phyloP scores from a whole-genome alignment of 768 basidiomycete genomes.

The Leccinum variicolor region DNA sequence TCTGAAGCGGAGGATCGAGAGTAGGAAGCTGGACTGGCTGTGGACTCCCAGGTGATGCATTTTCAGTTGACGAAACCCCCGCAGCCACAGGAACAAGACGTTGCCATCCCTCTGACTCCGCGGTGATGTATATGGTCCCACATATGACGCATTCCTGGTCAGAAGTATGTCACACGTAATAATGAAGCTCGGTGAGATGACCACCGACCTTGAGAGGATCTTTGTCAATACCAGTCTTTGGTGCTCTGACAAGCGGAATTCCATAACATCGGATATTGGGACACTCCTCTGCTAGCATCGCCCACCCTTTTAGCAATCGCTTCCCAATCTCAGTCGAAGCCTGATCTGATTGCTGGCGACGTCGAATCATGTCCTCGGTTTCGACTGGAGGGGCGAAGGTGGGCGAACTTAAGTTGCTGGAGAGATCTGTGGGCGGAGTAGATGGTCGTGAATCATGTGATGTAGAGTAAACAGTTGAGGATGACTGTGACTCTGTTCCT shows the following conservation, averaged over 20 bases:
- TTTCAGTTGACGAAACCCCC: slow-evolving; percentile 2
- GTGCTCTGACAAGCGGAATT: slow-evolving; percentile 79
- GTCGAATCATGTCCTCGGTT: slow-evolving; percentile 58
- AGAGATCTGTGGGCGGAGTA: slow-evolving; percentile 77
- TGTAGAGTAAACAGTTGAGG: slow-evolving; percentile 44
- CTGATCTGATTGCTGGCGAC: slow-evolving; percentile 77
- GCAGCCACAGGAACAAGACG: slow-evolving; percentile 35
- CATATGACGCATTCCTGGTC: slow-evolving; percentile 78
- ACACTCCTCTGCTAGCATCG: slow-evolving; percentile 89
- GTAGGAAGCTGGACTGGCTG: slow-evolving; percentile 33
- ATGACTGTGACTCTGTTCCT: slow-evolving; percentile 30
- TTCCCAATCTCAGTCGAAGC: slow-evolving; percentile 81
- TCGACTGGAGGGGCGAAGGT: slow-evolving; percentile 62
- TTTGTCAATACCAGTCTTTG: slow-evolving; percentile 55
- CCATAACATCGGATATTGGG: slow-evolving; percentile 67
- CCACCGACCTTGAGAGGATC: slow-evolving; percentile 61
- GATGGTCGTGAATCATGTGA: slow-evolving; percentile 60
- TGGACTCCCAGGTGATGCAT: not conserved
- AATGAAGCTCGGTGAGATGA: slow-evolving; percentile 1
- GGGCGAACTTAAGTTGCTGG: slow-evolving; percentile 57
- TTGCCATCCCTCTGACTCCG: slow-evolving; percentile 52
- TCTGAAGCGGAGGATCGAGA: slow-evolving; percentile 28
- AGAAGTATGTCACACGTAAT: slow-evolving; percentile 2
- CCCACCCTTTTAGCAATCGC: slow-evolving; percentile 77
- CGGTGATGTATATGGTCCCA: slow-evolving; percentile 54